These are phyloP conservation scores for Starmerella cellae DNA, from an alignment of 805 yeast species.

Conservation along the genomic window DNA sequence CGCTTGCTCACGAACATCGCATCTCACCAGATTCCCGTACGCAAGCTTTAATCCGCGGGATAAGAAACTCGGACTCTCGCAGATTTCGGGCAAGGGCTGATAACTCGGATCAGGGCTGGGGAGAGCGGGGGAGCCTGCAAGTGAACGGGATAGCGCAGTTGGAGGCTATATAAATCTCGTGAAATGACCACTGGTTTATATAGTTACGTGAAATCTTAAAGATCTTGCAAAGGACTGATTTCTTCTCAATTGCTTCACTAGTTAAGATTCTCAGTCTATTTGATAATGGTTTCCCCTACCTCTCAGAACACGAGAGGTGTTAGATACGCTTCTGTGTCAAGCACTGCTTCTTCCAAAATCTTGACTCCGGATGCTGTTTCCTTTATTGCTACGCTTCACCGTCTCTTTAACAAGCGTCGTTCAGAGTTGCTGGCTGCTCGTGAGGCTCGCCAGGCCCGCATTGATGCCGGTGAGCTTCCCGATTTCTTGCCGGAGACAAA, in stretches of 20 bases:
- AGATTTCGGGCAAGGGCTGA: not conserved
- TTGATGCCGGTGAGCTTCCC: conserved; percentile 54
- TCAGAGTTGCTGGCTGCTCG: conserved; percentile 43
- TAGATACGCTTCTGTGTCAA: conserved; percentile 42
- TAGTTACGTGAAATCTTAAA: too few relatives aligned
- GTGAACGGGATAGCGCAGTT: too few relatives aligned
- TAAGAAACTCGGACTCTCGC: not conserved
- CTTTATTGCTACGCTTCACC: conserved; percentile 52
- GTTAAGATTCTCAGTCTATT: not conserved
- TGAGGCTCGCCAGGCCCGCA: conserved; percentile 39
- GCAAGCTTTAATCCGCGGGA: not conserved
- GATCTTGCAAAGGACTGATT: too few relatives aligned
- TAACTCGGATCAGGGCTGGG: not conserved
- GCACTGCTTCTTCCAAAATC: conserved; percentile 38
- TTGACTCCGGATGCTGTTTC: conserved; percentile 51
- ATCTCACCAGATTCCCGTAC: too few relatives aligned
- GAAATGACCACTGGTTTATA: too few relatives aligned
- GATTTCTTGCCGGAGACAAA: conserved; percentile 55
- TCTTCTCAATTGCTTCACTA: too few relatives aligned
- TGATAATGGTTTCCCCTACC: conserved; percentile 23
- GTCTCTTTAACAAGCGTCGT: conserved; percentile 46
- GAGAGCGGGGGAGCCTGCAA: not conserved
- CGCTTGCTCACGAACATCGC: too few relatives aligned
- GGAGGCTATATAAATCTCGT: too few relatives aligned
- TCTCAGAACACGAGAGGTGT: conserved; percentile 34